A percentile compares a stretch with the other conserved stretches of the same genome.
Evolutionary conservation across 2,329 filamentous ascomycete genomes (phyloP).

Genomic region (Colletotrichum gloeosporioides): DNA sequence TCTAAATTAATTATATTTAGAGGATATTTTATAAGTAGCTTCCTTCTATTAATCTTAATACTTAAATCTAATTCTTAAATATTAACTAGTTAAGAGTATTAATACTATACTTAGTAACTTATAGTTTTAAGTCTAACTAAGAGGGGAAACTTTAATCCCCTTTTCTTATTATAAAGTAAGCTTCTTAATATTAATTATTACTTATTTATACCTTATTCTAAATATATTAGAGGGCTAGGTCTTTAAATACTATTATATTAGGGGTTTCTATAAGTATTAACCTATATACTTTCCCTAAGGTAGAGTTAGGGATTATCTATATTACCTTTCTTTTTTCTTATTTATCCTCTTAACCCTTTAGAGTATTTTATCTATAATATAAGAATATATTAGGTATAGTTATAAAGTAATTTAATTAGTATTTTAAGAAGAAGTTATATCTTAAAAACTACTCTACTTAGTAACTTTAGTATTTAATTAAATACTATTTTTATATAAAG

Average conservation of each 20-base stretch:
- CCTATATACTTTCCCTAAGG: background rate
- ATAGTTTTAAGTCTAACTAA: background rate
- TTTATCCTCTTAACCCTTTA: background rate
- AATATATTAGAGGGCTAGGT: fast-evolving
- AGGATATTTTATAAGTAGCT: fast-evolving
- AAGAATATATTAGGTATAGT: background rate
- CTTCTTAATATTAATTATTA: background rate
- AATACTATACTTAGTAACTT: background rate
- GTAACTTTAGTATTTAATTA: background rate
- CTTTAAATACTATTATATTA: background rate
- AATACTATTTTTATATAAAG: background rate
- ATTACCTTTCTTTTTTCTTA: background rate
- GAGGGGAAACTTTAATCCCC: background rate
- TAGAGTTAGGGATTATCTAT: background rate
- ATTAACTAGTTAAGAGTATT: background rate
- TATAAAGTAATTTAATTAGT: background rate
- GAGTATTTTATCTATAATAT: background rate
- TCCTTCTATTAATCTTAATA: background rate
- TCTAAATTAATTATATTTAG: background rate
- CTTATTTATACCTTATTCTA: background rate
- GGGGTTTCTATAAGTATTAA: background rate
- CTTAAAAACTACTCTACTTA: background rate
- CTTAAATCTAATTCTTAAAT: background rate
- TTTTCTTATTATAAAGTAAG: background rate
- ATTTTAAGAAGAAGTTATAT: background rate